Conservation (phyloP, 352 stramenopile species). For the Phytophthora citricola region DNA sequence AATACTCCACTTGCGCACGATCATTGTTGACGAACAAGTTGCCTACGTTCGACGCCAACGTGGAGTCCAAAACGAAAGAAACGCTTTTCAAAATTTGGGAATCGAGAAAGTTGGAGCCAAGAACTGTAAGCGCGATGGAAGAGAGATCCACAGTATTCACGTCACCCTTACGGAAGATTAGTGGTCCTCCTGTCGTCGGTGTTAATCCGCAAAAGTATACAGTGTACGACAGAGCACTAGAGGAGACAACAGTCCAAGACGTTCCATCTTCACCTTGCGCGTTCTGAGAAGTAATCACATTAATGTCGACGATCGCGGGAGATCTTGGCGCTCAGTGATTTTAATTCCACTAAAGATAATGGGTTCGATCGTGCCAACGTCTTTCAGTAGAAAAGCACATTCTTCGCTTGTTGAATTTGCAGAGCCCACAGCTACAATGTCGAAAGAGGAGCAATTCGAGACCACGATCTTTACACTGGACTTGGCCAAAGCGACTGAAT, state of each 20-base stretch:
- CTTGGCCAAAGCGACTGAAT: not conserved
- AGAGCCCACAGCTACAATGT: constrained; percentile 7
- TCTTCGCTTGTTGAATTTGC: constrained; percentile 11
- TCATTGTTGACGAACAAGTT: constrained; percentile 3
- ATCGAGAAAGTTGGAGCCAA: constrained; percentile 12
- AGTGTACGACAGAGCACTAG: constrained; percentile 10
- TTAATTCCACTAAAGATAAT: constrained; percentile 11
- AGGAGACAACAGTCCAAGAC: constrained; percentile 9
- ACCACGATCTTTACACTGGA: constrained; percentile 13
- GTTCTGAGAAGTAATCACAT: constrained; percentile 10
- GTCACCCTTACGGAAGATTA: constrained; percentile 18
- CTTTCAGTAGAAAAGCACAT: constrained; percentile 27
- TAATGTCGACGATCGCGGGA: not conserved
- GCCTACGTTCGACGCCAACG: constrained; percentile 2
- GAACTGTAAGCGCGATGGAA: constrained; percentile 6
- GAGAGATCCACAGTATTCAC: constrained; percentile 3
- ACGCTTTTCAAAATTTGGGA: constrained; percentile 11
- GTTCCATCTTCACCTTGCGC: not conserved
- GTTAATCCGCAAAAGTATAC: constrained; percentile 24
- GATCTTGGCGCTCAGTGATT: constrained; percentile 8
- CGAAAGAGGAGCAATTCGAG: constrained; percentile 23
- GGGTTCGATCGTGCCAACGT: not conserved
- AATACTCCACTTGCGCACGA: constrained; percentile 3
- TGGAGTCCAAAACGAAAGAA: constrained; percentile 14
- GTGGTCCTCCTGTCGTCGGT: not conserved